Evolutionary conservation across 2,329 filamentous ascomycete species (phyloP), one percentile per base, ranked within the genome.

Genomic region (Curvularia sp.): DNA sequence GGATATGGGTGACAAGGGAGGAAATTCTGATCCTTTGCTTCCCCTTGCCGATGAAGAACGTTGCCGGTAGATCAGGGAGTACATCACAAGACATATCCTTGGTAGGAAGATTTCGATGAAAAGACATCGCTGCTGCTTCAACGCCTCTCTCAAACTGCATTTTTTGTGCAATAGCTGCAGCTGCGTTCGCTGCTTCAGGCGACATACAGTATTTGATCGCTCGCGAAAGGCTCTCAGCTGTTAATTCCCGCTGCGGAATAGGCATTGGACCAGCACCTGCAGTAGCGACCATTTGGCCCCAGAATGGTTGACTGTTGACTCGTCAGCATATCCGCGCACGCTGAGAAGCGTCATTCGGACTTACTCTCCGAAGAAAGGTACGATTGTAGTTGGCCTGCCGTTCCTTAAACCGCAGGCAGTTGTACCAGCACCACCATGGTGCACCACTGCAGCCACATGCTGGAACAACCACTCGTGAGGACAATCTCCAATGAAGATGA

Each of bases 391-490:
- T 1, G 92, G 91, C 46, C 87, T 88, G n/a, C 90, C 91, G 2
- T 87, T 85, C 18, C 88, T 84, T 58, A 96, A 88, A 5, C 92
- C 92, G 0, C 91, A 90, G 0, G 92, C 91, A 0, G 90, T 93
- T 2, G 92, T 96, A 13, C 92, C 92, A 4, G 92, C 92, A 54
- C 92, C 92, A n/a, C 92, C 92, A 62, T 95, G 92, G 69, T 96
- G 92, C 5, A 93, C 88, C 1, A 96, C 91, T 44, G 86, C 88
- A 0, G 89, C 88, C 1, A 95, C 91, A 43, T 84, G 86, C 61
- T 90, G 82, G 74, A 96, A 96, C 0, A 96, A 79, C 92, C 92
- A 96, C 76, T 95, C 92, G 63, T 96, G 92, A 0, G 91, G 91
- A 44, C 88, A 87, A 70, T 93, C 93, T n/a, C 89, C 91, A 18